A percentile compares a stretch with the other conserved stretches of the same genome.
Evolutionary conservation across 2,329 filamentous ascomycete genomes (phyloP).

Genomic region (Rutstroemia sp.): DNA sequence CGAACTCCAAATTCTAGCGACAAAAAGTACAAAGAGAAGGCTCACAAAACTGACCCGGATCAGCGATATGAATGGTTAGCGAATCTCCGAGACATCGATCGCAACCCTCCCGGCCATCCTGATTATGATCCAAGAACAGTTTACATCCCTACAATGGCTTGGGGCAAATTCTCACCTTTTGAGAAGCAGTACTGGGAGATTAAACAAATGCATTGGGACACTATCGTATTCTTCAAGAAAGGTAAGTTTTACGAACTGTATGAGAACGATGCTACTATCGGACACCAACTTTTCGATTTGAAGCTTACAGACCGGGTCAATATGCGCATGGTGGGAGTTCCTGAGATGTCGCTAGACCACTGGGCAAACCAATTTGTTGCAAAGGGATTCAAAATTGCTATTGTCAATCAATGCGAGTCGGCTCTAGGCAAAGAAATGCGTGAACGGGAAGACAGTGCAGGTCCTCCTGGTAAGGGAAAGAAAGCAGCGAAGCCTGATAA

Average conservation of each 20-base stretch:
- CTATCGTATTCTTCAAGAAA: constrained; percentile 99
- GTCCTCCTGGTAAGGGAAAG: constrained; percentile 10
- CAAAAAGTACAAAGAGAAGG: constrained; percentile 50
- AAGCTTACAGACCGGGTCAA: constrained; percentile 98
- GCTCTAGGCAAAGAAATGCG: constrained; percentile 97
- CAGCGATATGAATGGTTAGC: constrained; percentile 87
- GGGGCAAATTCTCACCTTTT: constrained; percentile 80
- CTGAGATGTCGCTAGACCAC: constrained; percentile 87
- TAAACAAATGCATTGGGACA: constrained; percentile 96
- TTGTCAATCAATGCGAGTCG: constrained; percentile 95
- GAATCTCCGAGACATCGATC: constrained; percentile 76
- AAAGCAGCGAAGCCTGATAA: constrained; percentile 56
- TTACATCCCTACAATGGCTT: constrained; percentile 78
- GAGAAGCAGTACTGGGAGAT: constrained; percentile 99
- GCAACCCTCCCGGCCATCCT: constrained; percentile 67
- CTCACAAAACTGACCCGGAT: constrained; percentile 74
- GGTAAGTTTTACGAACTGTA: constrained; percentile 99
- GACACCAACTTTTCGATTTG: constrained; percentile 92
- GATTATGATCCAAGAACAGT: constrained; percentile 89
- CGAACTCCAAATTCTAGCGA: constrained; percentile 30
- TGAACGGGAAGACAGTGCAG: constrained; percentile 60
- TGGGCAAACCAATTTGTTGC: constrained; percentile 99
- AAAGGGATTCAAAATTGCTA: constrained; percentile 94
- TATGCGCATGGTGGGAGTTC: constrained; percentile 99
- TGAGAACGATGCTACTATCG: constrained; percentile 93